phyloP scores from a whole-genome alignment of 345 rosid species.

The Noccaea caerulescens region DNA sequence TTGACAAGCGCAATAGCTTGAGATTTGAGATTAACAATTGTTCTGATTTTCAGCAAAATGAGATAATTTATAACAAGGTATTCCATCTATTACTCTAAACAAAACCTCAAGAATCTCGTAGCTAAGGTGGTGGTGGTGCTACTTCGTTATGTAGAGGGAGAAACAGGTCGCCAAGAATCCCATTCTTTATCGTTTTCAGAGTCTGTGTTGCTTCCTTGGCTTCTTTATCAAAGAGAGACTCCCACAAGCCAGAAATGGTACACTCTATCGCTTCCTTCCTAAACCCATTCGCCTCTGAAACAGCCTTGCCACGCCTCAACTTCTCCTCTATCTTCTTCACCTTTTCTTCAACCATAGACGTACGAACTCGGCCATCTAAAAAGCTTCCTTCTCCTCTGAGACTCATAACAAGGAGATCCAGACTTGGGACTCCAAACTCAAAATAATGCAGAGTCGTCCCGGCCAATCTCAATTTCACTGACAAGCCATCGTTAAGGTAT shows the following conservation, averaged over 20 bases:
- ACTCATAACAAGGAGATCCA: background rate
- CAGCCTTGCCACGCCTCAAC: constrained; percentile 1
- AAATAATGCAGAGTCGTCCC: background rate
- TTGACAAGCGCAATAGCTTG: too few relatives aligned
- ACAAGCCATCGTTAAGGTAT: background rate
- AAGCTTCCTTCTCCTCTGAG: background rate
- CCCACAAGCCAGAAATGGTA: constrained; percentile 1
- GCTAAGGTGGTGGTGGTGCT: background rate
- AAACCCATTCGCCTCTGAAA: constrained; percentile 21
- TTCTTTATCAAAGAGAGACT: background rate
- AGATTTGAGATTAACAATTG: too few relatives aligned
- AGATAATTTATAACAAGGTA: background rate
- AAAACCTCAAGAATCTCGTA: background rate
- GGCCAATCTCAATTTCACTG: background rate
- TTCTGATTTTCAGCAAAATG: too few relatives aligned
- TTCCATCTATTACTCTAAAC: background rate
- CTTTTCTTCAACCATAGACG: background rate
- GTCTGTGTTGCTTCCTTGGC: constrained; percentile 1
- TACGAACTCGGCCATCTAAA: background rate
- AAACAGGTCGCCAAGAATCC: background rate
- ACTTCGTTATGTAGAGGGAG: background rate
- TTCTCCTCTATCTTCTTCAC: background rate
- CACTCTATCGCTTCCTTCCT: background rate
- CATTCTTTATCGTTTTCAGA: background rate
- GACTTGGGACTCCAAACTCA: background rate